Base-by-base conservation (phyloP, 371 early-diverging fungal genomes). In the Homolaphlyctis polyrhiza region DNA sequence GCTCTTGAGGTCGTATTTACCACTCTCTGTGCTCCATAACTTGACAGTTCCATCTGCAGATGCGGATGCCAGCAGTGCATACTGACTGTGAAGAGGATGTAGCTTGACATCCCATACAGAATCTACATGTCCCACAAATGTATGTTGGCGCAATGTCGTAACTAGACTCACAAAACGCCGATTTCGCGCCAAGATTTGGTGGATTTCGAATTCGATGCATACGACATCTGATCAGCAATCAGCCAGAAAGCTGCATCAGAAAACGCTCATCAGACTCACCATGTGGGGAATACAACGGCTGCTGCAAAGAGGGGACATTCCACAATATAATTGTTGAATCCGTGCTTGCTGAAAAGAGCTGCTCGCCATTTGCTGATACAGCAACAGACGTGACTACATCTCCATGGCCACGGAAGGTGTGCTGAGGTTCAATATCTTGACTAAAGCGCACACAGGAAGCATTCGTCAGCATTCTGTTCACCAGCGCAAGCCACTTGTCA, bases 41-140 rank as follows among this genome's bases (percentile, higher is more conserved):
- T 90, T 92, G 29, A 92, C 81, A 0, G 89, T 86, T 0, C 91
- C 90, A 74, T 93, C 93, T 21, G 90, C 87, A 25, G 91, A 87
- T 3, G 87, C 88, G 1, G 92, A 90, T 4, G 88, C 91, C 13
- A 95, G 73, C 21, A 87, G 58, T 21, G 64, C 58, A 35, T 28
- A 35, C 30, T 65, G 64, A 36, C 67, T 61, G 28, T 67, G 45
- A 27, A 75, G 57, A 4, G 89, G 87, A 64, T 88, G 89, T 8
- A 89, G 66, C 61, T 86, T 85, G 54, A 92, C 72, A 63, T 91
- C 91, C 95, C 95, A 95, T 18, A 95, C 84, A 1, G 86, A 84
- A 69, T 93, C 92, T 0, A 90, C 87, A 67, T 93, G 93, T 0
- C 91, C 92, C 16, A 89, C 81, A 62, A 82, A 88, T 1, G 85